Evolutionary conservation across 176 grass and related monocot species (phyloP), one percentile per base, ranked within the genome.

Genomic region (Oryza longistaminata): DNA sequence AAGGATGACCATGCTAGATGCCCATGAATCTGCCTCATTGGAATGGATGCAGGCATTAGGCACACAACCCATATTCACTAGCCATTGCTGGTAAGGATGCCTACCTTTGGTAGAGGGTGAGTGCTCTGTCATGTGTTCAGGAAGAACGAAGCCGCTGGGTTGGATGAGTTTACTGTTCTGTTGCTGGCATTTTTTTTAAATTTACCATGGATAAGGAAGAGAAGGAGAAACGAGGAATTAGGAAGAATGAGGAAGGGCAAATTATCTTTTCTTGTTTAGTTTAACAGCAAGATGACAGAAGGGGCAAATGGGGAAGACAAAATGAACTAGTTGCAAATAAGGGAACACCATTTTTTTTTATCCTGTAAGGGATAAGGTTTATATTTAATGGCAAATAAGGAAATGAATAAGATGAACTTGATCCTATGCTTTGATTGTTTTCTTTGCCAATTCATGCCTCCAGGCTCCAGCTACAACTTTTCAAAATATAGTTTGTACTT

Each of bases 381-480:
- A 58, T 58, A n/a, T 58, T 62, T 62, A 1, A 62, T 62, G 58
- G n/a, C 9, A 24, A 11, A 24, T 24, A 10, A 62, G n/a, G 9
- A 62, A 22, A 82, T 27, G 53, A 78, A 72, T 50, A 25, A 83
- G 65, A 55, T 55, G 68, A 73, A 27, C 8, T 84, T 73, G 34
- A 35, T 81, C 65, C 35, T 48, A 7, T 45, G 58, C 13, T 39
- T 8, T 29, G 27, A 35, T 35, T 82, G n/a, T 43, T 86, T 71
- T 64, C 65, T 82, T 53, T 6, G 2, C 25, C 1, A 3, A 37
- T 70, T 60, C 68, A 60, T 46, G 62, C 49, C 27, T 79, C 68
- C 42, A 74, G 62, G 40, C 27, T 79, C 68, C 42, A 74, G 21
- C 12, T 29, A 0, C 37, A 74, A 16, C 61, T 24, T 48, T 16